Base-by-base conservation (phyloP, 116 monocot species). In the Cymodocea nodosa region DNA sequence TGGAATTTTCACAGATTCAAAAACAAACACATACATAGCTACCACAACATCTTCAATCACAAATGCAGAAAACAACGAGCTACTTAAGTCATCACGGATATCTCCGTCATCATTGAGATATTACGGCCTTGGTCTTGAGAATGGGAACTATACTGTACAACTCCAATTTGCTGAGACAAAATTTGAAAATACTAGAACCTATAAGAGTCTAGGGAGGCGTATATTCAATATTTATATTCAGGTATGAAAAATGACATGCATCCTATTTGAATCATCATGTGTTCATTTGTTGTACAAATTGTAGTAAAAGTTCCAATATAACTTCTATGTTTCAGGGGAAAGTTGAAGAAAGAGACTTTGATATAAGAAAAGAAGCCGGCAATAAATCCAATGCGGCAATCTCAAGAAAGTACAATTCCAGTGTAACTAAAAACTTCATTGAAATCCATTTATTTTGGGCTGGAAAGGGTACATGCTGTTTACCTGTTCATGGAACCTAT, bases 61-160 rank as follows among this genome's bases (percentile, higher is more conserved):
- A 59, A 87, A 81, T 23, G 83, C 87, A 35, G 60, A 72, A 25
- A 75, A 79, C 55, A 4, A 71, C 34, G 81, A 88, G 52, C 30
- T 88, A 55, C 84, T 75, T 59, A 81, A 79, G 72, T 76, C 62
- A 39, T 73, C 77, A 61, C 76, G 87, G 53, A 68, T 77, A 40
- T 81, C 87, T 57, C 79, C 87, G 35, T 88, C 87, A 54, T 88
- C 87, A 67, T 61, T 88, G 50, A 76, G 84, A 74, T 88, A 88
- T 71, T 88, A 84, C 70, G 87, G 87, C 25, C 20, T 88, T 63
- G 87, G 87, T 4, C 87, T 88, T 75, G 56, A 88, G 74, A 84
- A 84, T 77, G 87, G 87, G 54, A 83, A 83, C 60, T 87, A 87
- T 59, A 76, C 74, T 2, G 18, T 87, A 65, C 79, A 35, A 19